Percentiles rank a stretch among this genome's conserved stretches.
Evolutionary conservation across 192 early-diverging fungal species (phyloP).

Genomic region (Thamnidium elegans): DNA sequence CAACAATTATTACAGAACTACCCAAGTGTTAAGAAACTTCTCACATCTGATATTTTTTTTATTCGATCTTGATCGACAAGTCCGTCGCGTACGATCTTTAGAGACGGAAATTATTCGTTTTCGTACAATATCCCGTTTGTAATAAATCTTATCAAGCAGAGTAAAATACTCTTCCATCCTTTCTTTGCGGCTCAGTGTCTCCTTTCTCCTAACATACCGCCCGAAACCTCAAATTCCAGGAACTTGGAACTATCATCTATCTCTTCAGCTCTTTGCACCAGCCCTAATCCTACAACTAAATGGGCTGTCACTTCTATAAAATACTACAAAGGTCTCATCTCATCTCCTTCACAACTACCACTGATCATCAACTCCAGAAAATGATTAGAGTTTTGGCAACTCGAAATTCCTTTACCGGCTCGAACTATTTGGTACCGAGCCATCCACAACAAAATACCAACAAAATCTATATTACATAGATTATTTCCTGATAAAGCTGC

Average conservation of each 20-base stretch:
- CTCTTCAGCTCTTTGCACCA: not conserved
- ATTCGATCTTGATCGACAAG: not conserved
- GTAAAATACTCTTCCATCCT: not conserved
- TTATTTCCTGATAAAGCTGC: not conserved
- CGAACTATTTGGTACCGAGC: not conserved
- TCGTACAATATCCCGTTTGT: not conserved
- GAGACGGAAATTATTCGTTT: not conserved
- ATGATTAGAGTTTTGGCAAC: not conserved
- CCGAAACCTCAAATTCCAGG: not conserved
- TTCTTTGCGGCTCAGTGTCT: not conserved
- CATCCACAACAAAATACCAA: not conserved
- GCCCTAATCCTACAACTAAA: too few relatives aligned
- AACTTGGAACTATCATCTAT: not conserved
- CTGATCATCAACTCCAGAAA: not conserved
- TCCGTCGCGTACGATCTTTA: not conserved
- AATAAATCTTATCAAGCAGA: not conserved
- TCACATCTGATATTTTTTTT: not conserved
- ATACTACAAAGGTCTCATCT: too few relatives aligned
- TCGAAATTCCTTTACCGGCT: not conserved
- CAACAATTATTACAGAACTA: not conserved
- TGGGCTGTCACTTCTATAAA: too few relatives aligned
- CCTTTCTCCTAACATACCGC: not conserved
- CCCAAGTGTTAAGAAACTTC: not conserved
- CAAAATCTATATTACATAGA: not conserved
- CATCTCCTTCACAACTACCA: not conserved